Percentiles rank a stretch among this genome's conserved stretches.
Conservation (phyloP, 306 rosid species). For the Sphenostylis stenocarpa region DNA sequence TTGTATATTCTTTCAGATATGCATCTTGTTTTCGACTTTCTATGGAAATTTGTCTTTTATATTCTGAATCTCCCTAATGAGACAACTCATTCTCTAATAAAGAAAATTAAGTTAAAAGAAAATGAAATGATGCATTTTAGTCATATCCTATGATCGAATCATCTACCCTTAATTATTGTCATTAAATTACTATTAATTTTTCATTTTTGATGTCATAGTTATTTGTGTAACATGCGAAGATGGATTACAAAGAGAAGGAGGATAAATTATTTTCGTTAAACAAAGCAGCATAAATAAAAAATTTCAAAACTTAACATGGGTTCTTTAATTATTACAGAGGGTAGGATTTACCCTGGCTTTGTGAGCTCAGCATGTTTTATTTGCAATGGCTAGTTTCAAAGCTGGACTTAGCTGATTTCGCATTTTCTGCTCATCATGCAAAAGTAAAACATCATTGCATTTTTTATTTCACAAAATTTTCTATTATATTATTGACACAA, state of each 20-base stretch:
- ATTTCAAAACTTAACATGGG: neutral
- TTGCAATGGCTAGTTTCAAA: neutral
- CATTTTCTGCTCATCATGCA: constrained; percentile 14
- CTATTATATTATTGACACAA: constrained; percentile 24
- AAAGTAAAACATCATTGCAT: neutral
- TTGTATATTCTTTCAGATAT: constrained; percentile 30
- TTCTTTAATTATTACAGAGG: constrained; percentile 1
- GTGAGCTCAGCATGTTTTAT: constrained; percentile 16
- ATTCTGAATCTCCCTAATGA: constrained; percentile 10
- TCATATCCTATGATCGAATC: neutral
- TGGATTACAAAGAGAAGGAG: neutral
- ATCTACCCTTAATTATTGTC: neutral
- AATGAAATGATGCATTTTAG: neutral
- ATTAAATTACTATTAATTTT: neutral
- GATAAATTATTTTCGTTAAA: neutral
- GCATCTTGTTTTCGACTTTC: constrained; percentile 17
- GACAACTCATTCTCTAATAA: constrained; percentile 8
- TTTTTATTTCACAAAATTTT: neutral
- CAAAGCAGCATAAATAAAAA: neutral
- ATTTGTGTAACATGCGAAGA: neutral
- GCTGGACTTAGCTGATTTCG: neutral
- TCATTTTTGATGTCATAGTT: neutral
- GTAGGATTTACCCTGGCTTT: constrained; percentile 12
- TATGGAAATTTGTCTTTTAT: neutral
- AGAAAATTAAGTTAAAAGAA: constrained; percentile 1